Conservation (phyloP, 108 stramenopile species). For the Chaetoceros tenuissimus region DNA sequence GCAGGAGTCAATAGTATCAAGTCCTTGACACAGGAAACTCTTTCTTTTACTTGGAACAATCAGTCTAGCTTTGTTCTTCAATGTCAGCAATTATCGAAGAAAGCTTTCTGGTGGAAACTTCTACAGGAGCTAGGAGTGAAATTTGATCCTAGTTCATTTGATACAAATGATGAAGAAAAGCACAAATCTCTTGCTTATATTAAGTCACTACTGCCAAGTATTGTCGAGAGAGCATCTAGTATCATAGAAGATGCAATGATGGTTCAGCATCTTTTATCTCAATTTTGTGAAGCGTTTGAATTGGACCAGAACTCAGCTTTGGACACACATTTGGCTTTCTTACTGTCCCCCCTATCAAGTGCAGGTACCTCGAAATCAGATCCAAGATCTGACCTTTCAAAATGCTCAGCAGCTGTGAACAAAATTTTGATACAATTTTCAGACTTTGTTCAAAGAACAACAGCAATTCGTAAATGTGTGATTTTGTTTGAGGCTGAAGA, state of each 20-base stretch:
- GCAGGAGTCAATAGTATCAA: constrained; percentile 20
- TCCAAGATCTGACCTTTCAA: neutral
- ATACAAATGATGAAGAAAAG: neutral
- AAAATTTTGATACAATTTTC: constrained; percentile 6
- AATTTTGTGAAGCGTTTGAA: constrained; percentile 14
- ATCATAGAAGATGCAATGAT: constrained; percentile 2
- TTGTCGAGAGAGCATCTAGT: constrained; percentile 1
- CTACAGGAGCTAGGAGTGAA: constrained; percentile 36
- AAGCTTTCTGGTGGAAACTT: constrained; percentile 62
- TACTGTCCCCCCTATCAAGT: constrained; percentile 3
- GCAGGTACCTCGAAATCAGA: neutral
- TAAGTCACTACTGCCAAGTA: constrained; percentile 3
- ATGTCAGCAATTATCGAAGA: constrained; percentile 42
- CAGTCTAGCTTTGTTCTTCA: constrained; percentile 61
- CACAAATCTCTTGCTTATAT: neutral
- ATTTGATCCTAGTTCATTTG: constrained; percentile 53
- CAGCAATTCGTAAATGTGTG: constrained; percentile 37
- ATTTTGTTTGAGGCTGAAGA: constrained; percentile 21
- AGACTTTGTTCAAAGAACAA: constrained; percentile 16
- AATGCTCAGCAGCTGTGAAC: constrained; percentile 4
- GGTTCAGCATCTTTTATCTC: neutral
- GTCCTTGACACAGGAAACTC: constrained; percentile 7
- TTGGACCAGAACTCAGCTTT: constrained; percentile 6
- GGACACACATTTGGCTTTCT: constrained; percentile 12
- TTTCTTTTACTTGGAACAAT: constrained; percentile 41